These are phyloP conservation scores for Amanita pallidorosea DNA, from an alignment of 768 basidiomycete species.

Conservation along the genomic window DNA sequence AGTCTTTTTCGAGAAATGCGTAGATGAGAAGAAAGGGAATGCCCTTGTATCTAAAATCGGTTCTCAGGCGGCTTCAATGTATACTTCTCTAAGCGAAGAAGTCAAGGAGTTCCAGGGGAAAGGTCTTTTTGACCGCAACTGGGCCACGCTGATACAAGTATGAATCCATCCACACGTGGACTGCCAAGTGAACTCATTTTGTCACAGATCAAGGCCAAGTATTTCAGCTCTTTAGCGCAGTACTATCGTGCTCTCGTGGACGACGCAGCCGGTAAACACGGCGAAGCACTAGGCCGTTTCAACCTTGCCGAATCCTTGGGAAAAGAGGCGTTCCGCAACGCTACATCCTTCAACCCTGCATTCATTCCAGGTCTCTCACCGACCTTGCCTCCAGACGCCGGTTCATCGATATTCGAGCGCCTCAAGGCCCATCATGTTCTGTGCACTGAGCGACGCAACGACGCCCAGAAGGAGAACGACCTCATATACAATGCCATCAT, in stretches of 20 bases:
- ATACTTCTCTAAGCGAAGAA: constrained; percentile 75
- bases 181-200: constrained; percentile 3
- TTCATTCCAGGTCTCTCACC: constrained; percentile 69
- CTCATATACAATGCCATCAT: constrained; percentile 93
- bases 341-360: constrained; percentile 55
- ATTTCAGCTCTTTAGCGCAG: constrained; percentile 78
- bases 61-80: constrained; percentile 73
- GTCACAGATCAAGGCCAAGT: constrained; percentile 78
- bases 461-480: constrained; percentile 86
- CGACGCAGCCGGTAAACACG: constrained; percentile 65
- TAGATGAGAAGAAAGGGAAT: constrained; percentile 82
- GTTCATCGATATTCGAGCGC: constrained; percentile 67
- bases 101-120: constrained; percentile 96
- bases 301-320: constrained; percentile 66
- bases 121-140: constrained; percentile 90
- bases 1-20: constrained; percentile 90
- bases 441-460: constrained; percentile 61
- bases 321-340: constrained; percentile 71
- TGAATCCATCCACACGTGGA: constrained; percentile 8
- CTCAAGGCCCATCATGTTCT: constrained; percentile 75
- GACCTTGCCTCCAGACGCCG: constrained; percentile 81
- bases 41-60: constrained; percentile 78
- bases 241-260: constrained; percentile 83
- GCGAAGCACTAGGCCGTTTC: constrained; percentile 76
- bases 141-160: constrained; percentile 82